Evolutionary conservation across 306 rosid genomes (phyloP).

Genomic region (Ziziphus jujuba): DNA sequence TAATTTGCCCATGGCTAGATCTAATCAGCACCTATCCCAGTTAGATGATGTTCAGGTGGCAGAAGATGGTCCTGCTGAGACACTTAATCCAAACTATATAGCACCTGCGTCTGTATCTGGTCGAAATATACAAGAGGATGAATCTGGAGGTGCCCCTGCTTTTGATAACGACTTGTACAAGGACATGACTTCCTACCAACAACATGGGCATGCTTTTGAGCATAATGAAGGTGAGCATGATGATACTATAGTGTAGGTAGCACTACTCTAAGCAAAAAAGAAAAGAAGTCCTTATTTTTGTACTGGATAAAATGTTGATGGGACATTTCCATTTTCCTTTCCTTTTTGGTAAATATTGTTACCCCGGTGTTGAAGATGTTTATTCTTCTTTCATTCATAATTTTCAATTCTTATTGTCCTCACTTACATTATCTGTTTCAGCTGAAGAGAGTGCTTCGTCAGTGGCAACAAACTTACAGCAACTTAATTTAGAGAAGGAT

Average conservation of each 20-base stretch:
- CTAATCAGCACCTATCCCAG: slow-evolving; percentile 44
- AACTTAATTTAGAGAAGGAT: slow-evolving; percentile 60
- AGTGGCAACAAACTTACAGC: slow-evolving; percentile 71
- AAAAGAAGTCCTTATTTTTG: background rate
- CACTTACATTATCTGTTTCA: slow-evolving; percentile 25
- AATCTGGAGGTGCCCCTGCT: slow-evolving; percentile 51
- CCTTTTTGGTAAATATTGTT: background rate
- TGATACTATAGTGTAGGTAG: background rate
- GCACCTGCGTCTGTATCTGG: slow-evolving; percentile 60
- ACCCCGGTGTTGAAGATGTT: background rate
- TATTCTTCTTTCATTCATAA: background rate
- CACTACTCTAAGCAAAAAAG: background rate
- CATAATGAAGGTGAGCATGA: slow-evolving; percentile 59
- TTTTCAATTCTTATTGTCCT: slow-evolving; percentile 1
- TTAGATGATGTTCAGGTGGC: slow-evolving; percentile 51
- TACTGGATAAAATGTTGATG: background rate
- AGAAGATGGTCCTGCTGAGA: slow-evolving; percentile 56
- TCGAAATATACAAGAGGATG: slow-evolving; percentile 63
- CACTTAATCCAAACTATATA: slow-evolving; percentile 36
- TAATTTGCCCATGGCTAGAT: slow-evolving; percentile 40
- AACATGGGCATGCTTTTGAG: slow-evolving; percentile 60
- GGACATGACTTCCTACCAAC: slow-evolving; percentile 60
- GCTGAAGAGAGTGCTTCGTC: slow-evolving; percentile 71
- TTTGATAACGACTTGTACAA: slow-evolving; percentile 59
- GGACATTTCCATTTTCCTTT: background rate